These are phyloP conservation scores for Laburnicola sp. DNA, from an alignment of 2,329 filamentous ascomycete genomes.

Conservation along the genomic window DNA sequence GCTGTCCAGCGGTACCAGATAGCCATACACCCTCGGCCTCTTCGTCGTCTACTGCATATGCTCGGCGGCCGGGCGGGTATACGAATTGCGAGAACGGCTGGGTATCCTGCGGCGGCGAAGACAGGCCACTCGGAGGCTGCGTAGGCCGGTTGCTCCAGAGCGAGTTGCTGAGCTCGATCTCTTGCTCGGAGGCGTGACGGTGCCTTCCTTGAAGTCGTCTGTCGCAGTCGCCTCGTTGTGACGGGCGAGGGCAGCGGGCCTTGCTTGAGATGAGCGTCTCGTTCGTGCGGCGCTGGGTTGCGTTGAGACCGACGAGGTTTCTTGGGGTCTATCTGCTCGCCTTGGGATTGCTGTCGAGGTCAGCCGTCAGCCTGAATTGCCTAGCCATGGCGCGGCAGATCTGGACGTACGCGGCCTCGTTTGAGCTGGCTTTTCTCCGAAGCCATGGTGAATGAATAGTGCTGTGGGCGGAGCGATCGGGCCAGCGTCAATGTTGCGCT, in stretches of 20 bases:
- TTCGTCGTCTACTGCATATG: conserved; percentile 84
- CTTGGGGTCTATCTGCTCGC: conserved; percentile 70
- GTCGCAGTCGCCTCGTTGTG: conserved; percentile 66
- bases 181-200: conserved; percentile 65
- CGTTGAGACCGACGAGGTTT: conserved; percentile 81
- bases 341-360: conserved; percentile 63
- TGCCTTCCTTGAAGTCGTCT: conserved; percentile 67
- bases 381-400: conserved; percentile 2
- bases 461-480: neutral
- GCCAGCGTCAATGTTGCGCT: conserved; percentile 27
- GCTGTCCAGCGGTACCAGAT: conserved; percentile 79
- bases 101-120: conserved; percentile 73
- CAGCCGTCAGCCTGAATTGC: conserved; percentile 23
- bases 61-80: conserved; percentile 70
- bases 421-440: conserved; percentile 83
- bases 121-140: conserved; percentile 45
- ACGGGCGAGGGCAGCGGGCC: conserved; percentile 77
- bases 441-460: conserved; percentile 55
- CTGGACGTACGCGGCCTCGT: conserved; percentile 68
- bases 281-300: conserved; percentile 58
- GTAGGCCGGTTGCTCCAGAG: conserved; percentile 12
- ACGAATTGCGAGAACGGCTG: conserved; percentile 81
- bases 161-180: conserved; percentile 50
- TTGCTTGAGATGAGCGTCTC: conserved; percentile 55
- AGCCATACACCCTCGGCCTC: conserved; percentile 86